Evolutionary conservation across 2,329 filamentous ascomycete species (phyloP), one percentile per base, ranked within the genome.

Genomic region (Penicillium griseofulvum): DNA sequence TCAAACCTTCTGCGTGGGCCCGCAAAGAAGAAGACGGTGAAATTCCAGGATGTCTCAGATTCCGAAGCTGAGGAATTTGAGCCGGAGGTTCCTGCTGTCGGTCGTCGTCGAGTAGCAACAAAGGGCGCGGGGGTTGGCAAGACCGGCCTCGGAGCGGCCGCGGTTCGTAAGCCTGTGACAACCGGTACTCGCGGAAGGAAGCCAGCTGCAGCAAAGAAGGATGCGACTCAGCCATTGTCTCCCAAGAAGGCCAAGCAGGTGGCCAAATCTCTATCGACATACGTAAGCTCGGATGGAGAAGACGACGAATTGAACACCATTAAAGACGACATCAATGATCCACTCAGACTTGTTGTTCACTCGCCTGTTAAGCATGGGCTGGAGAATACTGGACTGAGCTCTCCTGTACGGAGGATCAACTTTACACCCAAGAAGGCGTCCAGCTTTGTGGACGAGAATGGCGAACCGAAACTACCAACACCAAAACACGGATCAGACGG

Each of bases 181-280:
- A 65, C 65, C 2, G 48, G 65, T 24, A 61, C 58, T 5, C 66
- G 66, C 31, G 71, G 66, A n/a, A 66, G 68, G 12, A 71, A 66
- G 59, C 68, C 70, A 24, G 66, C 73, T 4, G 63, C 70, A 52
- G 55, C 65, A n/a, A 70, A 68, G 55, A 70, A 69, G 34, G 59
- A 57, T 26, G 56, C 59, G 10, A 43, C 63, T 10, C 68, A 77
- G 54, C 76, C 76, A 17, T 64, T 80, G 28, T 80, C 77, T 12
- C 78, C 78, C 1, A 80, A 80, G 68, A 80, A 80, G 60, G 70
- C 74, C 29, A 78, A 72, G 8, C 77, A 80, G 57, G 65, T 80
- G 36, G 71, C 76, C 17, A 79, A 76, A 56, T 68, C 70, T 2
- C 60, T 69, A 14, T 68, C 71, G 2, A 63, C 71, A 4, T 71